Base-by-base conservation (phyloP, 164 flowering plant genomes). In the Buxus sempervirens region DNA sequence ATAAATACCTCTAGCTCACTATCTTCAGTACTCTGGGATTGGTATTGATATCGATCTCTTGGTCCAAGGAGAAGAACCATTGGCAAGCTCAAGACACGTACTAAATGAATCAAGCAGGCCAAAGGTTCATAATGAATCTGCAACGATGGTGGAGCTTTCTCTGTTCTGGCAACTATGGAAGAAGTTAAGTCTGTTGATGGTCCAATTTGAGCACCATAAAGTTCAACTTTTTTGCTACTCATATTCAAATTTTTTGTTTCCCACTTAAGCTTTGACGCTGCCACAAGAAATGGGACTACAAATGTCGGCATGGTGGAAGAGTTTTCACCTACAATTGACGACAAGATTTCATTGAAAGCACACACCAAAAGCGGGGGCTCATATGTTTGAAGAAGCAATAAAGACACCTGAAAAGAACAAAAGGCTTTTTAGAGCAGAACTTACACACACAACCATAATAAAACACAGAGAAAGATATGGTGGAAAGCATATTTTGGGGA, bases 331-430 rank as follows among this genome's bases (percentile, higher is more conserved):
- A 59, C 72, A 58, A 89, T 70, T 42, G 79, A 71, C 64, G 72
- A 63, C 64, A 91, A 66, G 42, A 86, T 82, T 76, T 85, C 89
- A 81, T 74, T 78, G 25, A 91, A 36, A 14, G 87, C 91, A 79
- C 90, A 88, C 2, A 79, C 86, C 72, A 85, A 73, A 70, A 78
- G 25, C 54, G 97, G 97, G 19, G 88, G 84, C 76, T 81, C 84
- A 70, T 83, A 84, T 63, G 71, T 70, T 62, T 85, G 79, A 77
- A 89, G 49, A 49, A 86, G 82, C 73, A 90, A 45, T 22, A 90
- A 54, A 19, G 96, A 81, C 38, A 87, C 87, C 96, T 90, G 79
- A 60, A 45, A 69, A 54, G 24, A 38, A 9, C 42, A 49, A 55
- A n/a, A 32, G 4, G 24, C 58, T 45, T 16, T 8, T 13, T 20